Evolutionary conservation across 139 green algal genomes (phyloP), one percentile per base, ranked within the genome.

Genomic region (Coccomyxa sp.): DNA sequence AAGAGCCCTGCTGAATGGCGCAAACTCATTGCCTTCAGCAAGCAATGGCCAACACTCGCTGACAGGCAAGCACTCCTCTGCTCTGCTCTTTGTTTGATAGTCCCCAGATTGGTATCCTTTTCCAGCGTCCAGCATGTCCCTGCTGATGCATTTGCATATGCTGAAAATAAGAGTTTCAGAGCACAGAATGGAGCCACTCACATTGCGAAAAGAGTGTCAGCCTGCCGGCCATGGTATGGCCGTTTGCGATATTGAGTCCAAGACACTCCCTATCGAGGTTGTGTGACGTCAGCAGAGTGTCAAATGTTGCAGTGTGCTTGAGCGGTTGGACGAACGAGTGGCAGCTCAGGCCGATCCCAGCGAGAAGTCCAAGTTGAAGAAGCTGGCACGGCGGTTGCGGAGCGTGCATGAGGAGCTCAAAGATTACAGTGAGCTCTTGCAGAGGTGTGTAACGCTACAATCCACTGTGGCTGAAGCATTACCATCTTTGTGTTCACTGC

Each of bases 1-100:
- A 88, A 85, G 77, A 83, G 58, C 4, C 82, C 83, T 27, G 82
- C 87, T 0, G 92, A 94, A 21, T 94, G 89, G 89, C 86, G 88
- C 58, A 92, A 91, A 66, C 89, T 95, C 1, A 93, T 95, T 18
- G 90, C 88, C 12, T 88, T 87, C 81, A 93, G 88, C 83, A 86
- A 79, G 77, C 88, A 93, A 79, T 95, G 92, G 92, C 81, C 83
- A 13, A 79, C 78, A 10, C 79, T 95, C 17, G 81, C 84, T 32
- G 83, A 85, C 17, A 81, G 67, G 59, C 76, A 59, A 59, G 79
- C 25, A 7, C 13, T 81, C 38, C 7, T 51, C 38, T 51, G 63
- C 21, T 9, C 21, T 15, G 63, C 63, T 71, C 63, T 9, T 71
- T 11, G 18, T 71, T 71, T n/a, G n/a, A n/a, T n/a, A n/a, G n/a